Base-by-base conservation (phyloP, 2,329 filamentous ascomycete species). In the Lachnellula hyalina region DNA sequence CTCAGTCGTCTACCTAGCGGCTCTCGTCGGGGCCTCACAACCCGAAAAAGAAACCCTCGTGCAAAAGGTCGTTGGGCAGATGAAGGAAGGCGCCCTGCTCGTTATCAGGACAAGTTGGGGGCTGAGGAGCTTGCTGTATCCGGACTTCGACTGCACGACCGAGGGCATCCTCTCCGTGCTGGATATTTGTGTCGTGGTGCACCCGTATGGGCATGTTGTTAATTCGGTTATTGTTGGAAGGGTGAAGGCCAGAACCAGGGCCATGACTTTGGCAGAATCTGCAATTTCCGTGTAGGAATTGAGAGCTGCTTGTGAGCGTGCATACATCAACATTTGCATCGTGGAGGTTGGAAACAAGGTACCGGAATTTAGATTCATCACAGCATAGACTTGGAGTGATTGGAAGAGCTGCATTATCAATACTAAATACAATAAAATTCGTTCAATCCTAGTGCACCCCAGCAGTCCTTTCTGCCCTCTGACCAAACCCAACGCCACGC, bases 1-100 rank as follows among this genome's bases (percentile, higher is more conserved):
- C 45, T 73, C 79, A 48, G 73, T 79, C 0, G 74, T 81, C 0
- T 79, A 75, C 59, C 62, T 81, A 4, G 77, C 77, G 2, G 77
- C 77, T 1, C 63, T 81, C 0, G 78, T 80, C 0, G 77, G 78
- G 0, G 64, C 65, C 11, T 68, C 70, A 1, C 71, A 73, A n/a
- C 36, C 50, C 0, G 65, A 73, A 1, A 81, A 81, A 61, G 64
- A 75, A 35, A 53, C 41, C 0, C 71, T 79, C 21, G 49, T 80
- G 1, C 52, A 59, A 6, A 61, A 60, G 1, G 59, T 79, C 2
- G 71, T 69, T 2, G 53, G 45, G 21, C 69, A 68, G 42, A 73
- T 79, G 73, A 68, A 58, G 35, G 61, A 65, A 0, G 77, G 77
- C 0, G 70, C 72, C 0, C 51, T 79, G 57, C 56, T 80, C n/a